Conservation (phyloP, 2,329 filamentous ascomycete genomes). For the Rhynchosporium agropyri region DNA sequence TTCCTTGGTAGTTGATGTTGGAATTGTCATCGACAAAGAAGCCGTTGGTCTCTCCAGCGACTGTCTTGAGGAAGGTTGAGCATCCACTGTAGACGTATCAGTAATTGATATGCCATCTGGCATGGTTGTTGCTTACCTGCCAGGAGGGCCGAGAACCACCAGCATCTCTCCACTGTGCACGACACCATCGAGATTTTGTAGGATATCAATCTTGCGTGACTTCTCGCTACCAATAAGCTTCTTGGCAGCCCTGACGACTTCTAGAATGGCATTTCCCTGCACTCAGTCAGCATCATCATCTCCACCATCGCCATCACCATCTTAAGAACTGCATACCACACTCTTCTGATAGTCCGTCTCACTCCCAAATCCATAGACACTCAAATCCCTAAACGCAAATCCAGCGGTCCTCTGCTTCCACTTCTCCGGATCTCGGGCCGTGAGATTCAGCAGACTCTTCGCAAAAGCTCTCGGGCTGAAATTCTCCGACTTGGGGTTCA, state of each 20-base stretch:
- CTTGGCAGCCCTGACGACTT: constrained; percentile 47
- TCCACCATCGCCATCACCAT: neutral
- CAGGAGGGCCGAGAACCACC: constrained; percentile 67
- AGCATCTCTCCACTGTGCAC: constrained; percentile 66
- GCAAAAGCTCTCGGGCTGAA: constrained; percentile 61
- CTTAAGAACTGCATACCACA: constrained; percentile 43
- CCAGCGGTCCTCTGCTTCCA: constrained; percentile 61
- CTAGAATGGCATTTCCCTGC: constrained; percentile 57
- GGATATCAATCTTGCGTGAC: constrained; percentile 55
- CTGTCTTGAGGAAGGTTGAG: constrained; percentile 63
- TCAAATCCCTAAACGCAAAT: constrained; percentile 68
- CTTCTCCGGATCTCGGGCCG: constrained; percentile 54
- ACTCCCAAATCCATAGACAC: constrained; percentile 67
- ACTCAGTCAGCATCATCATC: constrained; percentile 6
- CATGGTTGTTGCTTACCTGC: constrained; percentile 45
- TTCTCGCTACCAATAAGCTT: constrained; percentile 56
- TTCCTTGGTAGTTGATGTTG: constrained; percentile 63
- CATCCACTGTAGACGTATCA: constrained; percentile 49
- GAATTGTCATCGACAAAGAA: constrained; percentile 54
- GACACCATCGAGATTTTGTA: constrained; percentile 64
- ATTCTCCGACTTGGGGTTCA: constrained; percentile 55
- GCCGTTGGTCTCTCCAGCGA: constrained; percentile 57
- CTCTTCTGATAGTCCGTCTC: constrained; percentile 72
- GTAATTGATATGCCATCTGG: neutral
- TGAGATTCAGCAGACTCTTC: constrained; percentile 57